Conservation (phyloP, 1,139 yeast species). For the Chernovozyma aurita region DNA sequence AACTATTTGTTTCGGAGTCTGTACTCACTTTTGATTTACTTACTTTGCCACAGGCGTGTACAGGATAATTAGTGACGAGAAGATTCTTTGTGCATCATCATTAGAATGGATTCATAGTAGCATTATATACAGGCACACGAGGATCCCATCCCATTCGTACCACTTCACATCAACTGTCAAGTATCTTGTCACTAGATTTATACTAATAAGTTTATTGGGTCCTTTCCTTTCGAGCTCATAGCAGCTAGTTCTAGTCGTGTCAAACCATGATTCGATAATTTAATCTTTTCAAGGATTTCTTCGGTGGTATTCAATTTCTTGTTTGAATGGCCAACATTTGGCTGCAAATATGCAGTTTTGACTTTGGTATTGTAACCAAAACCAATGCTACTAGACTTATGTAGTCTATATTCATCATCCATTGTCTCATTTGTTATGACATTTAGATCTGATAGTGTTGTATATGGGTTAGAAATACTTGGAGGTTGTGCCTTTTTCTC, state of each 20-base stretch:
- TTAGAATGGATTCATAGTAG: too few species aligned
- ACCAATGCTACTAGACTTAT: too few species aligned
- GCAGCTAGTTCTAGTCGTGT: slow-evolving; percentile 8
- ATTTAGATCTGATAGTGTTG: too few species aligned
- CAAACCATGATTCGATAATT: background rate
- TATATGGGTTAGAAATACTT: too few species aligned
- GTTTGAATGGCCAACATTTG: background rate
- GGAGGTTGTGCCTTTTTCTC: too few species aligned
- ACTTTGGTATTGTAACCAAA: too few species aligned
- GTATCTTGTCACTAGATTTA: background rate
- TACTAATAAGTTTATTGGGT: slow-evolving; percentile 15
- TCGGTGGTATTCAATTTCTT: background rate
- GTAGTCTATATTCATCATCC: too few species aligned
- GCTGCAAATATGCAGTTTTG: too few species aligned
- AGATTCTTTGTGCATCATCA: background rate
- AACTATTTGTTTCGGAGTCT: background rate
- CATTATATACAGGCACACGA: too few species aligned
- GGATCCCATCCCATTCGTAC: too few species aligned
- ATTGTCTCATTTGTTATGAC: too few species aligned
- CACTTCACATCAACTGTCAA: too few species aligned
- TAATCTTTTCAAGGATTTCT: slow-evolving; percentile 1
- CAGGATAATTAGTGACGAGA: background rate
- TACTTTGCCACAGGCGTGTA: background rate
- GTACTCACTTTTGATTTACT: background rate
- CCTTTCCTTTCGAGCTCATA: slow-evolving; percentile 12